Evolutionary conservation across 2,329 filamentous ascomycete species (phyloP).

Genomic region (Diaporthe sp.): DNA sequence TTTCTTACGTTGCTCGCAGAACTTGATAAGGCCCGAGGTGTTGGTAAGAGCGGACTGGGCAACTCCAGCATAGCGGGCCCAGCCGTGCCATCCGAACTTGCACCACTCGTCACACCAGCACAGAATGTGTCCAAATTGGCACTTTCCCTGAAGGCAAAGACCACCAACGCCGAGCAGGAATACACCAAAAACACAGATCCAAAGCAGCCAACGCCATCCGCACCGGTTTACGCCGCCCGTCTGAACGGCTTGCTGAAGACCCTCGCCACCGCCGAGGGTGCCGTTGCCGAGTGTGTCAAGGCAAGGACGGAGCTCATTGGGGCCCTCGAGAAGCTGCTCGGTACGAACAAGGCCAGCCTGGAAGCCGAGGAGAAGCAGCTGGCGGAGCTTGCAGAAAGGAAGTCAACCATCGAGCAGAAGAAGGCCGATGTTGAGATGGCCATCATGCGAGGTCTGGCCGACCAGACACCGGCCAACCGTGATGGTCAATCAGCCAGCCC

Average conservation of each 20-base stretch:
- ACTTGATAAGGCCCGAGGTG: conserved; percentile 72
- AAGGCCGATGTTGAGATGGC: conserved; percentile 91
- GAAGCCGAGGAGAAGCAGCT: conserved; percentile 77
- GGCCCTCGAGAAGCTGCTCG: conserved; percentile 86
- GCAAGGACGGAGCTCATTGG: conserved; percentile 83
- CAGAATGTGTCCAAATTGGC: conserved; percentile 81
- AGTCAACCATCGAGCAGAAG: conserved; percentile 81
- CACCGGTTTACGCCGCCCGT: conserved; percentile 91
- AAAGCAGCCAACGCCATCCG: conserved; percentile 76
- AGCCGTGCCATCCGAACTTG: conserved; percentile 81
- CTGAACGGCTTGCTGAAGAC: conserved; percentile 92
- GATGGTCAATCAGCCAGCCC: conserved; percentile 62
- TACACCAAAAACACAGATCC: conserved; percentile 88
- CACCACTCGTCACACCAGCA: conserved; percentile 80
- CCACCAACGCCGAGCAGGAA: conserved; percentile 82
- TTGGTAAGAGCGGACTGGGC: conserved; percentile 65
- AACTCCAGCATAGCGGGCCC: conserved; percentile 78
- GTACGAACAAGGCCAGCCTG: conserved; percentile 78
- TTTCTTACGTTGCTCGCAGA: conserved; percentile 58
- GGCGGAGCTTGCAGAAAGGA: conserved; percentile 75
- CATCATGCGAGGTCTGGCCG: conserved; percentile 86
- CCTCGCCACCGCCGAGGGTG: conserved; percentile 88
- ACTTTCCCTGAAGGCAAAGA: conserved; percentile 74
- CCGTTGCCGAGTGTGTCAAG: conserved; percentile 90
- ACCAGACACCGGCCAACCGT: conserved; percentile 63